Evolutionary conservation across 1,284 basidiomycete species (phyloP).

Genomic region (Tilletia indica): DNA sequence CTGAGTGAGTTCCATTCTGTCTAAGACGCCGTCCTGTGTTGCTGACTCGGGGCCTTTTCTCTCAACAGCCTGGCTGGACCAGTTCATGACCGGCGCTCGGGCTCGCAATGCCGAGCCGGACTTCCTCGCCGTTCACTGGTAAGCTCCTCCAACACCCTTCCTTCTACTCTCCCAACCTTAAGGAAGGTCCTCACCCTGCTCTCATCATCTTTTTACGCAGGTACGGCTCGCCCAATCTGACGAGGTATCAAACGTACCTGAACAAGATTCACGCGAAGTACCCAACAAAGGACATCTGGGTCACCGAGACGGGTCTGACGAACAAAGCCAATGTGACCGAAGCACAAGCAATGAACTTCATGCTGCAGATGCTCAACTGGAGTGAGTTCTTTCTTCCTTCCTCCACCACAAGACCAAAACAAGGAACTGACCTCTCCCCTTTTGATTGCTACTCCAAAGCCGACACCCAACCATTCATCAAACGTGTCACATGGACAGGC

Average conservation of each 20-base stretch:
- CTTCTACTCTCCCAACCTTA: not conserved
- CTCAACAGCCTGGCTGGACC: not conserved
- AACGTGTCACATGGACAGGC: constrained; percentile 12
- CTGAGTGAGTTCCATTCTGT: not conserved
- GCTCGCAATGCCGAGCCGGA: not conserved
- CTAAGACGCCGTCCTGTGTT: no score
- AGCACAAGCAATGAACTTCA: not conserved
- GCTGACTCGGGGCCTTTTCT: not conserved
- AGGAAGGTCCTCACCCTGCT: not conserved
- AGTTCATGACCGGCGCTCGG: not conserved
- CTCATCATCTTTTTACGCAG: not conserved
- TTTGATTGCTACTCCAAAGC: not conserved
- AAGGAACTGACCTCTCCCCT: no score
- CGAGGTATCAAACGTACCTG: not conserved
- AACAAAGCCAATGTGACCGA: not conserved
- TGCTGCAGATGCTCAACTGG: constrained; percentile 8
- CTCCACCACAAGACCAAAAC: no score
- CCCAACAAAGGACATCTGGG: constrained; percentile 8
- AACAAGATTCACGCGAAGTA: constrained; percentile 11
- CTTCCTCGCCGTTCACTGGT: constrained; percentile 15
- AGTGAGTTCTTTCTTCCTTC: not conserved
- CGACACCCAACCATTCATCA: not conserved
- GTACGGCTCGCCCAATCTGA: constrained; percentile 1
- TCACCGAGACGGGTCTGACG: constrained; percentile 16
- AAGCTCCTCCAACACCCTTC: not conserved